These are phyloP conservation scores for Clonostachys rhizophaga DNA, from an alignment of 2,329 filamentous ascomycete genomes.

Conservation along the genomic window DNA sequence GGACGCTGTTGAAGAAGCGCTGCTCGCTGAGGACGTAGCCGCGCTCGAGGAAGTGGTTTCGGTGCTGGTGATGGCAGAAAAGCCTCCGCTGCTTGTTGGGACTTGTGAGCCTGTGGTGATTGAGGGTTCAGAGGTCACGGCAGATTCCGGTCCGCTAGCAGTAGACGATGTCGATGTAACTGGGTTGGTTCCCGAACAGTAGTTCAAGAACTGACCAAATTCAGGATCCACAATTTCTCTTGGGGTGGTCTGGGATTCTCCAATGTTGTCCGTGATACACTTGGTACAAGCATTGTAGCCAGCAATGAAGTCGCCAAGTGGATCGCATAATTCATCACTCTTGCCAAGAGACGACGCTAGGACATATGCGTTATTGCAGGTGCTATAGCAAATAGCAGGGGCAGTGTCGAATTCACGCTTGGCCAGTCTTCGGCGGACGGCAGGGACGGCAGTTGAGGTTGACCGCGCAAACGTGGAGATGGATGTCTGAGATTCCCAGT, in stretches of 20 bases:
- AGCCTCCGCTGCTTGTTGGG: slow-evolving; percentile 10
- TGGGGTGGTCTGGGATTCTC: slow-evolving; percentile 14
- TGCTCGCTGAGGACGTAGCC: background rate
- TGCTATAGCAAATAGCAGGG: slow-evolving; percentile 44
- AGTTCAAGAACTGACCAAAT: slow-evolving; percentile 40
- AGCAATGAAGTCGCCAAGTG: slow-evolving; percentile 31
- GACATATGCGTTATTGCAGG: slow-evolving; percentile 44
- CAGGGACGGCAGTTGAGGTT: slow-evolving; percentile 4
- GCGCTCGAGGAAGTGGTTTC: background rate
- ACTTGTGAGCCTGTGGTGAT: slow-evolving; percentile 17
- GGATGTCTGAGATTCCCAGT: slow-evolving; percentile 47
- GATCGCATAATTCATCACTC: slow-evolving; percentile 34
- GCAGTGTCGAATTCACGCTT: slow-evolving; percentile 30
- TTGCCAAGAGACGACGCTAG: slow-evolving; percentile 46
- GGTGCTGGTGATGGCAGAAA: slow-evolving; percentile 9
- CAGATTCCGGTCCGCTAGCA: slow-evolving; percentile 11
- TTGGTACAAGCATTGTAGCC: slow-evolving; percentile 28
- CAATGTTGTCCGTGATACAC: slow-evolving; percentile 29
- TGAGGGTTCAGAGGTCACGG: slow-evolving; percentile 10
- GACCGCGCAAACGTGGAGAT: slow-evolving; percentile 26
- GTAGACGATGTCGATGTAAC: slow-evolving; percentile 6
- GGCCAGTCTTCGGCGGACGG: slow-evolving; percentile 12
- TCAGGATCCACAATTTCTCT: slow-evolving; percentile 25
- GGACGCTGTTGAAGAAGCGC: background rate
- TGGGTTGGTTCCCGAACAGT: slow-evolving; percentile 26